Base-by-base conservation (phyloP, 805 yeast genomes). In the Candida boleticola region DNA sequence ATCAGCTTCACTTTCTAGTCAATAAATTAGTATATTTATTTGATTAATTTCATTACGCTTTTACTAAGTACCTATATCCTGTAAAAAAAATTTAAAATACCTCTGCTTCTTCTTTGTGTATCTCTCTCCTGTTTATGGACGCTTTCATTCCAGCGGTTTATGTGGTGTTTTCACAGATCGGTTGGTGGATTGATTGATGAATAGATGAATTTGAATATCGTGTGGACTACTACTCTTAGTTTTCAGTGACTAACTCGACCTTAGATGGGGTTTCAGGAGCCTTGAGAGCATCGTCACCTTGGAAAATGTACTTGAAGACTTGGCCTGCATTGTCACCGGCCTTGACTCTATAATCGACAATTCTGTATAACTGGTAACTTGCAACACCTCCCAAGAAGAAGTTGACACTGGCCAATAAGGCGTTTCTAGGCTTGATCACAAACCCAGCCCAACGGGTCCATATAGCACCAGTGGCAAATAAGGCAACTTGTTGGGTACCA, bases 381-480 rank as follows among this genome's bases (percentile, higher is more conserved):
- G 98, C 97, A 37, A 95, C 96, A 25, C 83, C 70, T 20, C 95
- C 96, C 41, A 92, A 71, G 76, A 93, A 92, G 74, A 89, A 89
- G 68, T 92, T 92, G 42, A 92, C 99, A 22, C 92, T 80, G 3
- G 98, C 99, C 51, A 93, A 74, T 47, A 93, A 70, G 53, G 76
- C 74, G 67, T 92, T 92, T 68, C 85, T 83, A 32, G 99, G 99
- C 50, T 72, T 80, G 59, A 92, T 92, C 49, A 90, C 93, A 66
- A 90, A 79, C 1, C 74, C 76, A 13, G 97, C 89, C 98, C 98
- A 92, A 64, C 99, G 81, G 27, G 99, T 92, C 99, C 99, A 92
- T 55, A 92, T 89, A 41, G 80, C 80, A 42, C 97, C 99, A 1
- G 99, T 92, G 36, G 90, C 89, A 54, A 86, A 76, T 44, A 92